Percentiles rank a stretch among this genome's conserved stretches.
Conservation (phyloP, 345 rosid species). For the Murraya koenigii region DNA sequence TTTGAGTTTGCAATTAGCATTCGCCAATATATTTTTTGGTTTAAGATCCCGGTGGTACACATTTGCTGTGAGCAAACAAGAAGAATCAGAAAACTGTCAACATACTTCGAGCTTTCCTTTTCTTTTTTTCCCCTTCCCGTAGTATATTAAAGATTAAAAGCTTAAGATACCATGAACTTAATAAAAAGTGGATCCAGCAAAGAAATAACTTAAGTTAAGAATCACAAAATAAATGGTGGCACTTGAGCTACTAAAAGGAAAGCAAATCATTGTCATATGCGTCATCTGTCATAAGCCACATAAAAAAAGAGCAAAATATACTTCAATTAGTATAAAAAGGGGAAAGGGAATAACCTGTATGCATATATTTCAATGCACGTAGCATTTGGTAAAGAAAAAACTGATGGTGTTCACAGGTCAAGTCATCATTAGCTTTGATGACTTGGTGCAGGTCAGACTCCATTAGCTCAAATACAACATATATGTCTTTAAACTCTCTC, state of each 20-base stretch:
- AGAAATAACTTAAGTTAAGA: not conserved
- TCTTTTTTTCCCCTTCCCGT: not conserved
- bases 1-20: slow-evolving; percentile 96
- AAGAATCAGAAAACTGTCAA: slow-evolving; percentile 23
- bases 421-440: slow-evolving; percentile 94
- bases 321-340: not conserved
- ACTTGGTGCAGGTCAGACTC: slow-evolving; percentile 99
- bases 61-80: slow-evolving; percentile 57
- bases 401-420: slow-evolving; percentile 95
- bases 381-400: slow-evolving; percentile 98
- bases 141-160: not conserved
- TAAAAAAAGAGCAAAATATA: not conserved
- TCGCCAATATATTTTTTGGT: slow-evolving; percentile 95
- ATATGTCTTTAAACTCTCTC: slow-evolving; percentile 90
- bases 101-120: not conserved
- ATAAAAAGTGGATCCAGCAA: not conserved
- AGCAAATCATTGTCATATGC: not conserved
- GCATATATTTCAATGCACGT: slow-evolving; percentile 94
- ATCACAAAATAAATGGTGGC: not conserved
- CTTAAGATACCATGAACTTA: not conserved
- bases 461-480: slow-evolving; percentile 97
- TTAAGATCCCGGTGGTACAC: slow-evolving; percentile 98
- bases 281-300: not conserved
- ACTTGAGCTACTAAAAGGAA: not conserved
- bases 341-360: slow-evolving; percentile 60